Base-by-base conservation (phyloP, 164 flowering plant species). In the Amborella trichopoda region DNA sequence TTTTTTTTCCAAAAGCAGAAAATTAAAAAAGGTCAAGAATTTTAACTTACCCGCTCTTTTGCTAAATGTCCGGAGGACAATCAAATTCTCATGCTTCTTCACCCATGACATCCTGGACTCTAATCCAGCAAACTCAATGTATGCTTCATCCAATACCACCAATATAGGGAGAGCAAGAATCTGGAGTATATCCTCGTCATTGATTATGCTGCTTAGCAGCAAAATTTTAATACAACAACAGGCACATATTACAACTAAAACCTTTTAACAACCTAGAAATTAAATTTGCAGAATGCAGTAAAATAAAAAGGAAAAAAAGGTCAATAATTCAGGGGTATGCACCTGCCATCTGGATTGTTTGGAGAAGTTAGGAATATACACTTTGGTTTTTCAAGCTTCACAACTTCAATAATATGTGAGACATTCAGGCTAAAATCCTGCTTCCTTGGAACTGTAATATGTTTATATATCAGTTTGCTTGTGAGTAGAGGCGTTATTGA, bases 311-410 rank as follows among this genome's bases (percentile, higher is more conserved):
- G n/a, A n/a, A n/a, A n/a, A n/a, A n/a, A n/a, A n/a, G n/a, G n/a
- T n/a, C n/a, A n/a, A n/a, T n/a, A n/a, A n/a, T n/a, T n/a, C n/a
- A n/a, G n/a, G n/a, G n/a, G n/a, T n/a, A n/a, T n/a, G n/a, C 68
- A 93, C 99, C 99, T 93, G 56, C 99, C 99, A 76, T 93, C 99
- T 46, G 99, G 99, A 71, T 93, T 93, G 59, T 93, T 93, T 16
- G 99, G 97, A 54, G 97, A 93, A 34, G 99, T 93, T 46, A 93
- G 64, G 50, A 93, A 88, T 63, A 93, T 88, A 70, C 84, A 73
- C 64, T 93, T 93, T 24, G 99, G 97, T 54, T 81, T 88, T 67
- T 93, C 97, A 49, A 45, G 60, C 45, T 75, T 62, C 59, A 88
- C 68, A 62, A 61, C 89, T 47, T 75, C 72, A 57, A 56, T 51